These are phyloP conservation scores for Penicillium hordei DNA, from an alignment of 2,329 filamentous ascomycete species.

Conservation along the genomic window DNA sequence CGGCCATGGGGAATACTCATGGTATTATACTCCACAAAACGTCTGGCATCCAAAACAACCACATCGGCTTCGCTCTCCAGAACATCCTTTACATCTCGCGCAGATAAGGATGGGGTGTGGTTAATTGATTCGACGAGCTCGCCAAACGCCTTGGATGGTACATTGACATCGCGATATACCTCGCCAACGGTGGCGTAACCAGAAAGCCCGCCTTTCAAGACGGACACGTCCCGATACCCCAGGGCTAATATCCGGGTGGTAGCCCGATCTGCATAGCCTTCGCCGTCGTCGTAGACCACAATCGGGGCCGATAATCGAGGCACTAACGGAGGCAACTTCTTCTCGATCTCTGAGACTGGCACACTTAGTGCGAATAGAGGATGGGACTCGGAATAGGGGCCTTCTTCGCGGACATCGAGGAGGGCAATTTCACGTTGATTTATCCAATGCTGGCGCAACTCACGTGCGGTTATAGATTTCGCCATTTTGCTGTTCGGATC, in stretches of 20 bases:
- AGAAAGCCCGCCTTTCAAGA: slow-evolving; percentile 29
- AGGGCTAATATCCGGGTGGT: slow-evolving; percentile 21
- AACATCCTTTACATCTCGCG: slow-evolving; percentile 28
- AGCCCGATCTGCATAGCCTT: slow-evolving; percentile 28
- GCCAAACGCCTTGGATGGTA: slow-evolving; percentile 35
- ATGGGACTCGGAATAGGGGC: slow-evolving; percentile 30
- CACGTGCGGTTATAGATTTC: slow-evolving; percentile 21
- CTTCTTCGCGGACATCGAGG: slow-evolving; percentile 36
- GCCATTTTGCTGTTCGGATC: slow-evolving; percentile 13
- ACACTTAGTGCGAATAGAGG: slow-evolving; percentile 32
- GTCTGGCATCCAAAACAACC: slow-evolving; percentile 32
- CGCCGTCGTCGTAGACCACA: slow-evolving; percentile 33
- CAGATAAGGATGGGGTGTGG: slow-evolving; percentile 30
- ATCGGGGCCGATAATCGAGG: slow-evolving; percentile 28
- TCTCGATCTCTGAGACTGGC: slow-evolving; percentile 32
- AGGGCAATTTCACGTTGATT: slow-evolving; percentile 28
- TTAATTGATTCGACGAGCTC: slow-evolving; percentile 35
- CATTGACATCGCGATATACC: slow-evolving; percentile 34
- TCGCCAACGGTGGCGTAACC: slow-evolving; percentile 28
- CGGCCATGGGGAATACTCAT: slow-evolving; percentile 36
- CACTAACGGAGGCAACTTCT: slow-evolving; percentile 27
- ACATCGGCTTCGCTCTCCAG: slow-evolving; percentile 23
- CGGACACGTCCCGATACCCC: slow-evolving; percentile 27
- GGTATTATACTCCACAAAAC: slow-evolving; percentile 32
- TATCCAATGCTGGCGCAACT: slow-evolving; percentile 27